Evolutionary conservation across 257 asterid genomes (phyloP).

Genomic region (Nemophila menziesii): DNA sequence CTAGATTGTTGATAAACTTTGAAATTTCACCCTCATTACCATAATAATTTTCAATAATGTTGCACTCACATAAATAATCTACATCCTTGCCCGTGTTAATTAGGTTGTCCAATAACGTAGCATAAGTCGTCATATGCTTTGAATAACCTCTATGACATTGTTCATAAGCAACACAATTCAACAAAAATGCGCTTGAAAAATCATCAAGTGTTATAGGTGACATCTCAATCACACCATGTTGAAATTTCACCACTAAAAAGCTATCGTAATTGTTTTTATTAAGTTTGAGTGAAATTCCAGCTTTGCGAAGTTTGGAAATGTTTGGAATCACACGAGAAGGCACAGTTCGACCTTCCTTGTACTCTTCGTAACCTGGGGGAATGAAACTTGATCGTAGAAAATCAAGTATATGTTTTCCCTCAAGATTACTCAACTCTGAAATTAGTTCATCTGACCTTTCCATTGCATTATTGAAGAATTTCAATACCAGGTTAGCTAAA

Average conservation of each 20-base stretch:
- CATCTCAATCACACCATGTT: slow-evolving; percentile 57
- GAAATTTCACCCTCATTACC: slow-evolving; percentile 77
- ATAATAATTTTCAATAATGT: slow-evolving; percentile 59
- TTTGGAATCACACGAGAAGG: slow-evolving; percentile 38
- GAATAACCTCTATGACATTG: slow-evolving; percentile 56
- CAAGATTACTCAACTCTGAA: slow-evolving; percentile 12
- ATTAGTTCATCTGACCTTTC: slow-evolving; percentile 36
- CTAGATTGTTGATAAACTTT: slow-evolving; percentile 50
- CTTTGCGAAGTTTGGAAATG: slow-evolving; percentile 59
- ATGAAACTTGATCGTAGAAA: slow-evolving; percentile 65
- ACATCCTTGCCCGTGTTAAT: slow-evolving; percentile 54
- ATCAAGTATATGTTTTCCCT: slow-evolving; percentile 64
- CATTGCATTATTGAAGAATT: slow-evolving; percentile 43
- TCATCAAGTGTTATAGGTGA: slow-evolving; percentile 64
- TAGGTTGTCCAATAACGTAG: slow-evolving; percentile 54
- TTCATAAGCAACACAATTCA: slow-evolving; percentile 84
- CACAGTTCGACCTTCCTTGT: slow-evolving; percentile 8
- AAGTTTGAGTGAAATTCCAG: slow-evolving; percentile 46
- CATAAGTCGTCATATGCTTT: slow-evolving; percentile 72
- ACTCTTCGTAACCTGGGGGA: slow-evolving; percentile 29
- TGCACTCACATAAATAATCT: slow-evolving; percentile 36
- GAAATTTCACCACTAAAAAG: slow-evolving; percentile 43
- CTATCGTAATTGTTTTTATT: slow-evolving; percentile 36
- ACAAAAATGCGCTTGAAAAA: slow-evolving; percentile 54
- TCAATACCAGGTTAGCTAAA: slow-evolving; percentile 25